Base-by-base conservation (phyloP, 1,284 basidiomycete species). In the Pseudozyma thailandica region DNA sequence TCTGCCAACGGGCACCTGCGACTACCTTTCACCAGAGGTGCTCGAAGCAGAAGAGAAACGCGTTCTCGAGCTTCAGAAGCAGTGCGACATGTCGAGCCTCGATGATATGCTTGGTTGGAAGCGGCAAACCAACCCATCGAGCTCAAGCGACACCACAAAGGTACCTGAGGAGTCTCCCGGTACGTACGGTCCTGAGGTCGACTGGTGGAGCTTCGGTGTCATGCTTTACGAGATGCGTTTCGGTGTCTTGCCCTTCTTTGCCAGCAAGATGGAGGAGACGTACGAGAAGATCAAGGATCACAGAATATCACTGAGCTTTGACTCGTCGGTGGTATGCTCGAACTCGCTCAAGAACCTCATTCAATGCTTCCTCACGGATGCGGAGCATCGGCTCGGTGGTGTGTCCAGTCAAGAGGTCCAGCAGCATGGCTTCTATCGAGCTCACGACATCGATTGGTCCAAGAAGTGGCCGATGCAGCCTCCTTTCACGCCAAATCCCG, bases 191-290 rank as follows among this genome's bases (percentile, higher is more conserved):
- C 81, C 81, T 6, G 78, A 79, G 38, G 70, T 78, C 41, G 81
- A 82, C 50, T 82, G 79, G 79, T 82, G 81, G 81, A 78, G 76
- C 55, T 65, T 82, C 33, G 81, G 81, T 25, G 66, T 81, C 28
- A 71, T 82, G 53, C 54, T 82, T 28, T 81, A 81, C 56, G 81
- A 82, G 58, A 82, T 82, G 79, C 61, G 66, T 4, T 80, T 64
- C 56, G 79, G 79, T 12, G 54, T 61, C 6, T 50, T 79, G 31
- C 81, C 81, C 33, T 82, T 82, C 57, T 80, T 75, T 43, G 75
- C 80, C 15, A 72, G 71, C 50, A 65, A 56, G 48, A 72, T 78
- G 50, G 71, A 74, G 31, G 77, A 77, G 37, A 77, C 79, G 9
- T 79, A 76, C 55, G 68, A 76, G n/a, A 74, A 60, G 52, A 82